phyloP scores from a whole-genome alignment of 1,284 basidiomycete genomes.

The Ustilago bromivora region DNA sequence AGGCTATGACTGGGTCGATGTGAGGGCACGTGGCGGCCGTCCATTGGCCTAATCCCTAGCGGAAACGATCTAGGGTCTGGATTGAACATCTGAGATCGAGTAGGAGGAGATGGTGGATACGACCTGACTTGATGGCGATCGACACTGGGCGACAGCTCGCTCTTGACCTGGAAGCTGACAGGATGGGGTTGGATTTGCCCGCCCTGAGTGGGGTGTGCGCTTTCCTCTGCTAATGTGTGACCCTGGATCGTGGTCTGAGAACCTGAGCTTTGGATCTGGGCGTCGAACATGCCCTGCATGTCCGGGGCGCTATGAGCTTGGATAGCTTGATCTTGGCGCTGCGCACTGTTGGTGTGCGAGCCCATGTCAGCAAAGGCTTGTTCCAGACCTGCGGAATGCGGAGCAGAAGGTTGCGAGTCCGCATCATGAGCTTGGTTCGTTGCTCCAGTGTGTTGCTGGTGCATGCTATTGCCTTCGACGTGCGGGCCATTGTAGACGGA shows the following conservation, averaged over 20 bases:
- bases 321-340: not conserved
- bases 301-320: slow-evolving; percentile 1
- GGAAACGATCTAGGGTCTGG: slow-evolving; percentile 10
- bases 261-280: slow-evolving; percentile 7
- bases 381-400: slow-evolving; percentile 13
- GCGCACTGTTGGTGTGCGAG: slow-evolving; percentile 7
- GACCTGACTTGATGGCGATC: slow-evolving; percentile 28
- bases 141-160: slow-evolving; percentile 10
- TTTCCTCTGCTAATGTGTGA: not conserved
- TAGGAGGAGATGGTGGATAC: slow-evolving; percentile 33
- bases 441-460: slow-evolving; percentile 5
- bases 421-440: not conserved
- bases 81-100: slow-evolving; percentile 19
- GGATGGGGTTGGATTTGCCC: not conserved
- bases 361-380: slow-evolving; percentile 19
- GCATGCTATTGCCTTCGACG: not conserved
- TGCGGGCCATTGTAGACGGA: slow-evolving; percentile 6
- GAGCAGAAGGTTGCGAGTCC: not conserved
- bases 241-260: slow-evolving; percentile 13
- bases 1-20: slow-evolving; percentile 50
- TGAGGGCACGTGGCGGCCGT: slow-evolving; percentile 21
- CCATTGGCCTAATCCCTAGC: not conserved
- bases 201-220: not conserved
- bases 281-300: slow-evolving; percentile 3
- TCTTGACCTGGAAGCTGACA: slow-evolving; percentile 7